Base-by-base conservation (phyloP, 768 basidiomycete species). In the Hysterangium stoloniferum region DNA sequence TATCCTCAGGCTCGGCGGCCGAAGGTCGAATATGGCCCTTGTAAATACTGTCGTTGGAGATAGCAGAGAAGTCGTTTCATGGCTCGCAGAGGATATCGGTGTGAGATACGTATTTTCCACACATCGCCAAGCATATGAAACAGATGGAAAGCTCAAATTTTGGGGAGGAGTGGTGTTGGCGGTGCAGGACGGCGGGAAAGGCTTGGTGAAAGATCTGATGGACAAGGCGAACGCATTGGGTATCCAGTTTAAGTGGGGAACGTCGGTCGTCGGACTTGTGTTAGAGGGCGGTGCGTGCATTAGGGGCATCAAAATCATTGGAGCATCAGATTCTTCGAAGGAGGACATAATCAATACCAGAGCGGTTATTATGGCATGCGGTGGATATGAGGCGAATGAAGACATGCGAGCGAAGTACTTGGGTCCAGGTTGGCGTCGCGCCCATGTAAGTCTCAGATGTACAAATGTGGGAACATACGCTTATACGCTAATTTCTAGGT, bases 131-230 rank as follows among this genome's bases (percentile, higher is more conserved):
- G 82, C 83, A 8, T 85, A 84, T 62, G 72, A 78, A 48, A 75
- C 83, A 25, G 64, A 73, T 19, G 81, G 80, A 34, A 68, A 75
- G 50, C 75, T 79, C 56, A 79, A 72, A 54, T 85, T 85, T 58
- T 85, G 82, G 82, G 82, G 83, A 19, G 84, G 82, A 5, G 64
- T 85, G 64, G 79, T 74, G 7, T 68, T 84, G 22, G 72, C 74
- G 55, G 76, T 78, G n/a, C 69, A 75, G 48, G 76, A 77, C 33
- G 82, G 82, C 2, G 83, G 84, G 9, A 85, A 84, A 59, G 82
- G 84, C 1, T 64, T 85, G 9, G 80, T 85, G 34, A 60, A 58
- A 15, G 76, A 76, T 0, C 68, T 84, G 52, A 42, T 52, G 52
- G 56, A 65, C 49, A 63, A 69, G 37, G 73, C 69, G 1, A 43